These are phyloP conservation scores for Backusella morwellensis DNA, from an alignment of 192 early-diverging fungal species.

Conservation along the genomic window DNA sequence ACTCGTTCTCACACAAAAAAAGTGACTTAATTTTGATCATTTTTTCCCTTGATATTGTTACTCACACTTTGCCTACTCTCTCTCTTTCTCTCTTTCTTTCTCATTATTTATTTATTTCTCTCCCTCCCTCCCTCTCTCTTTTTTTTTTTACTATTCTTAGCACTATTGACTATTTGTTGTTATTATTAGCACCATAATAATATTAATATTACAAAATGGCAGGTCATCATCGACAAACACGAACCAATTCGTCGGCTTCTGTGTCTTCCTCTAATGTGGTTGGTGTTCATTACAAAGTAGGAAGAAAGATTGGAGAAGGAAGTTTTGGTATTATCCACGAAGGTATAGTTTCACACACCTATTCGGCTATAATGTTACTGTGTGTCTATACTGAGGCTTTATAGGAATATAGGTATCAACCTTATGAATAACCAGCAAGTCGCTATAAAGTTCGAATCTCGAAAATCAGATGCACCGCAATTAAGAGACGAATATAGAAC, in stretches of 20 bases:
- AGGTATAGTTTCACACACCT: constrained; percentile 56
- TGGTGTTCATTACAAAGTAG: constrained; percentile 94
- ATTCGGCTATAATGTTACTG: neutral
- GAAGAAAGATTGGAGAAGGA: constrained; percentile 96
- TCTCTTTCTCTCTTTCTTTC: neutral
- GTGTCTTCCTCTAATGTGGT: constrained; percentile 71
- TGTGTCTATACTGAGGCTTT: neutral
- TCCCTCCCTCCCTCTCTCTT: neutral
- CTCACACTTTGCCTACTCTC: neutral
- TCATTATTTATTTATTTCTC: neutral
- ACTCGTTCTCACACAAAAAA: neutral
- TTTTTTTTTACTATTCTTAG: constrained; percentile 3
- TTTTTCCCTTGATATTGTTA: neutral
- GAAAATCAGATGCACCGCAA: constrained; percentile 97
- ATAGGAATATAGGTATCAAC: constrained; percentile 63
- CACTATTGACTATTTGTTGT: constrained; percentile 1
- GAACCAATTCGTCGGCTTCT: constrained; percentile 27
- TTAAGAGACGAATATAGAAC: constrained; percentile 94
- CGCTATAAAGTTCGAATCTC: constrained; percentile 96
- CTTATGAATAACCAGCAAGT: constrained; percentile 89
- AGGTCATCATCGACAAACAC: constrained; percentile 17
- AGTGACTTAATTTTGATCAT: constrained; percentile 9
- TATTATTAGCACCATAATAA: neutral
- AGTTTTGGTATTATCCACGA: constrained; percentile 99
- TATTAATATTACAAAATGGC: neutral